A percentile compares a stretch with the other conserved stretches of the same genome.
These are phyloP conservation scores for Dianthus caryophyllus DNA, from an alignment of 148 eudicot genomes.

Conservation along the genomic window DNA sequence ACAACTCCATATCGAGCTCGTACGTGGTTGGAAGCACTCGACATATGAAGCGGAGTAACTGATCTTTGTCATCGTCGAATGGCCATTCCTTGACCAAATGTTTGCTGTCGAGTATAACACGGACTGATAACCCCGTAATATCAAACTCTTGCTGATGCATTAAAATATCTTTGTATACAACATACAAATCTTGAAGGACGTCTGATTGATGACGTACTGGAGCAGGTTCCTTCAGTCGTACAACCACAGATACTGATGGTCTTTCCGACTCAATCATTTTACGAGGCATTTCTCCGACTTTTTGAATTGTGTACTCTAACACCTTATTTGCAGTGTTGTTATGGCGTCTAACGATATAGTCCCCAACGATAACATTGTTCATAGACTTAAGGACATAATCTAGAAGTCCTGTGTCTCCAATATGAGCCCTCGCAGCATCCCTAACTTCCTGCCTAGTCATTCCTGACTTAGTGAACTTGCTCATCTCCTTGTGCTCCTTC, in stretches of 20 bases:
- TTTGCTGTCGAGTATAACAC: slow-evolving; percentile 59
- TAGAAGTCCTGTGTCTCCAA: too few species aligned
- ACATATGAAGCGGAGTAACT: slow-evolving; percentile 56
- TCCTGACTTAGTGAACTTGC: slow-evolving; percentile 22
- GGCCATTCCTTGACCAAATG: slow-evolving; percentile 76
- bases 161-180: slow-evolving; percentile 42
- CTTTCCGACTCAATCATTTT: slow-evolving; percentile 75
- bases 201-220: slow-evolving; percentile 28
- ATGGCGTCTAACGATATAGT: too few species aligned
- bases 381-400: too few species aligned
- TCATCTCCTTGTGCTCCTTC: slow-evolving; percentile 42
- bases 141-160: slow-evolving; percentile 34
- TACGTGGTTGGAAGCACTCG: slow-evolving; percentile 31
- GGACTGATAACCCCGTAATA: slow-evolving; percentile 33
- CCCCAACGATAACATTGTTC: too few species aligned
- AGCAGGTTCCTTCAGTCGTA: background rate
- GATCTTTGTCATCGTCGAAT: slow-evolving; percentile 48
- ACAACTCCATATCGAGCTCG: slow-evolving; percentile 27
- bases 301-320: too few species aligned
- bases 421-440: too few species aligned
- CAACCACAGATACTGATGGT: slow-evolving; percentile 58
- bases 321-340: too few species aligned
- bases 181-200: slow-evolving; percentile 40
- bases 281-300: too few species aligned
- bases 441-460: slow-evolving; percentile 94